These are phyloP conservation scores for Aspergillus jensenii DNA, from an alignment of 2,329 filamentous ascomycete genomes.

Conservation along the genomic window DNA sequence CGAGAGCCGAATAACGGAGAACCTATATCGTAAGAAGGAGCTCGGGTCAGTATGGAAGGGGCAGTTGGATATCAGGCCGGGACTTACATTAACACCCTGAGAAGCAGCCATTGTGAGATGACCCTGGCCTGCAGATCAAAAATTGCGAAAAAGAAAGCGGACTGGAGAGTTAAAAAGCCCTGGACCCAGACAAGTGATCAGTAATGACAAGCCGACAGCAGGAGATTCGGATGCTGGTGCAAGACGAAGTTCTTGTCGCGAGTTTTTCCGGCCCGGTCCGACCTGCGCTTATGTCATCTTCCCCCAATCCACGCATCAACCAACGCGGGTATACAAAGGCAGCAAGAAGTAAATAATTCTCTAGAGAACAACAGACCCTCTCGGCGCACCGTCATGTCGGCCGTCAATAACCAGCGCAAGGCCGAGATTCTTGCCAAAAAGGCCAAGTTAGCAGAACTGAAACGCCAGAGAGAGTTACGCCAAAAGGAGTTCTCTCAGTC, in stretches of 20 bases:
- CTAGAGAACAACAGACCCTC: constrained; percentile 4
- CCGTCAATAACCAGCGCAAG: constrained; percentile 66
- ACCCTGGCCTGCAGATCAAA: constrained; percentile 45
- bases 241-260: constrained; percentile 42
- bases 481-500: constrained; percentile 71
- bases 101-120: constrained; percentile 59
- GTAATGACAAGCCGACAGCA: constrained; percentile 38
- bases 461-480: constrained; percentile 82
- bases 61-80: constrained; percentile 18
- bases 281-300: constrained; percentile 41
- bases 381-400: constrained; percentile 29
- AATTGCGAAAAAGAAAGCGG: constrained; percentile 37
- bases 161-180: constrained; percentile 26
- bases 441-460: constrained; percentile 94
- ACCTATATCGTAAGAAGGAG: constrained; percentile 60
- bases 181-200: constrained; percentile 34
- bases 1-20: constrained; percentile 93
- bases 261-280: constrained; percentile 42
- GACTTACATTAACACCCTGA: constrained; percentile 66
- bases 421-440: constrained; percentile 97
- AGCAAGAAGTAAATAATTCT: constrained; percentile 25
- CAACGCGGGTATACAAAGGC: constrained; percentile 1
- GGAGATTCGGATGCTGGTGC: constrained; percentile 24
- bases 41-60: constrained; percentile 16
- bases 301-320: constrained; percentile 5